Conservation (phyloP, 163 green algal species). For the Volvox carteri region DNA sequence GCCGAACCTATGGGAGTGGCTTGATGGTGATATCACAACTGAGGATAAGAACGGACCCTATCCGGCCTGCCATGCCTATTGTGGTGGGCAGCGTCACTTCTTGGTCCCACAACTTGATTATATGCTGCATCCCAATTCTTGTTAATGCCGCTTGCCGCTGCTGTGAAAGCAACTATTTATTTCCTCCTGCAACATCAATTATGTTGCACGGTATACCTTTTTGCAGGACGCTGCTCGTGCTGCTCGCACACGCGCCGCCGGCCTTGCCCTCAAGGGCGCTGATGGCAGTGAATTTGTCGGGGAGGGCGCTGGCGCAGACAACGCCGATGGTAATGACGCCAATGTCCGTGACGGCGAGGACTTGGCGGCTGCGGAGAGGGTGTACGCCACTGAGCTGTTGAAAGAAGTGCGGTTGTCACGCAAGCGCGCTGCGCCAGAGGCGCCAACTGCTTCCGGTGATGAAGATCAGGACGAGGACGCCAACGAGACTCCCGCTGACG, state of each 20-base stretch:
- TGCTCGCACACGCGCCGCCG: slow-evolving; percentile 64
- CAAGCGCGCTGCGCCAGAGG: not conserved
- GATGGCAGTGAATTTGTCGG: slow-evolving; percentile 62
- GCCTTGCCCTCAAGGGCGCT: slow-evolving; percentile 60
- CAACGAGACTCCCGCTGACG: slow-evolving; percentile 23
- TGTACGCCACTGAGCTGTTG: slow-evolving; percentile 82
- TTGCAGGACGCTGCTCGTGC: slow-evolving; percentile 67
- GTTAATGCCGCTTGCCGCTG: too few species aligned
- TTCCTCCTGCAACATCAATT: too few species aligned
- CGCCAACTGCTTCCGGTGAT: not conserved
- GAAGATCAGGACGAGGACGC: slow-evolving; percentile 39
- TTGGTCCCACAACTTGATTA: not conserved
- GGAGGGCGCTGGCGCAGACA: slow-evolving; percentile 48
- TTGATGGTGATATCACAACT: slow-evolving; percentile 46
- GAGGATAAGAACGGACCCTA: slow-evolving; percentile 43
- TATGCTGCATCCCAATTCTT: too few species aligned
- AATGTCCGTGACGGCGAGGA: slow-evolving; percentile 62
- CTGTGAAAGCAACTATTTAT: too few species aligned
- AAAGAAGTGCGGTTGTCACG: slow-evolving; percentile 78
- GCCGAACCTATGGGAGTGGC: slow-evolving; percentile 19
- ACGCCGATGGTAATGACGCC: slow-evolving; percentile 7
- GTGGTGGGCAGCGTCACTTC: slow-evolving; percentile 41
- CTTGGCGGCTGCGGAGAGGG: slow-evolving; percentile 68
- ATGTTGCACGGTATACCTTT: too few species aligned
- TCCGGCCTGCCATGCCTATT: slow-evolving; percentile 17